Evolutionary conservation across 768 basidiomycete species (phyloP), one percentile per base, ranked within the genome.

Genomic region (Pulveroboletus sp.): DNA sequence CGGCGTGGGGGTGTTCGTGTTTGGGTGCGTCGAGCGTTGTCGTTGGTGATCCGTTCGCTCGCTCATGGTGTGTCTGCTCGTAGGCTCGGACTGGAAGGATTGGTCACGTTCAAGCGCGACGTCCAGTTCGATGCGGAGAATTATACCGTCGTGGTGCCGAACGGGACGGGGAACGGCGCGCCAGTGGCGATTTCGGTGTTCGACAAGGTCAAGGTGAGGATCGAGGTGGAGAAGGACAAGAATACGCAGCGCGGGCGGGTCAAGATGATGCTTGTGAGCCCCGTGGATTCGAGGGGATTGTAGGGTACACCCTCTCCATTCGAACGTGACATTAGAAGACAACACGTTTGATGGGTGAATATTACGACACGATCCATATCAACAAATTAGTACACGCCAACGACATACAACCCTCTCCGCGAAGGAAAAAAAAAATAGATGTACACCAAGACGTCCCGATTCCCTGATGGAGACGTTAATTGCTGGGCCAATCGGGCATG

Each of bases 1-100:
- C 65, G 96, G 95, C 0, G 68, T 99, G 27, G 89, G 91, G n/a
- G 95, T 98, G 31, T 98, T 96, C 56, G 93, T 98, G 26, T 90
- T 84, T 27, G 85, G 86, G 95, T 97, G 57, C 65, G 91, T 63
- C n/a, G n/a, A n/a, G 48, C 27, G 17, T 8, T 29, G 27, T 12
- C 12, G 6, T 29, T 29, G 6, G 27, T 29, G 6, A 12, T 29
- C 6, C 6, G 27, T 29, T 6, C 27, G 12, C 6, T 29, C 27
- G 27, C 27, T 29, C 27, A 29, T 29, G 27, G 27, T 35, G 10
- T 17, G n/a, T n/a, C 27, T 44, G 29, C 26, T 38, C 17, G n/a
- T 60, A 95, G 93, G 63, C 78, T 96, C 45, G 95, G 95, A 5
- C 78, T 99, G 43, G 94, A 97, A 68, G 96, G 96, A 0, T 73